Conservation (phyloP, 345 rosid genomes). For the Acer negundo region DNA sequence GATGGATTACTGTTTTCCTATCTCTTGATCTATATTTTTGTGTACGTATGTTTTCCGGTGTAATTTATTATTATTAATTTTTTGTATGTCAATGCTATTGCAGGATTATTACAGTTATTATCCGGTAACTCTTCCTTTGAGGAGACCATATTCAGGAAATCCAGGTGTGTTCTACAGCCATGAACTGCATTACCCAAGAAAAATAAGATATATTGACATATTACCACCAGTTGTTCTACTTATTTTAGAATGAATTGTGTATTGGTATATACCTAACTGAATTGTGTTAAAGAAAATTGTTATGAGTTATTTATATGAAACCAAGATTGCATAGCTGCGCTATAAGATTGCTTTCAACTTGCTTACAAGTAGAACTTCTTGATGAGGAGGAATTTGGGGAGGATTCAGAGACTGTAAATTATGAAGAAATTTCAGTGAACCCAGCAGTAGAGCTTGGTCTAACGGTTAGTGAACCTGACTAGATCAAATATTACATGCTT, state of each 20-base stretch:
- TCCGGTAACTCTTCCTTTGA: slow-evolving; percentile 75
- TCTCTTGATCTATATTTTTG: background rate
- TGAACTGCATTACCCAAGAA: slow-evolving; percentile 6
- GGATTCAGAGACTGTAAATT: slow-evolving; percentile 24
- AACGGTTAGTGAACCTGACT: slow-evolving; percentile 44
- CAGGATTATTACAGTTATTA: slow-evolving; percentile 84
- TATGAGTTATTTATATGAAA: slow-evolving; percentile 3
- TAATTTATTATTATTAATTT: background rate
- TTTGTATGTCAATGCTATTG: slow-evolving; percentile 14
- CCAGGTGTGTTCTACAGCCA: slow-evolving; percentile 55
- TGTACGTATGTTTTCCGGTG: background rate
- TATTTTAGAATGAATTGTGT: background rate
- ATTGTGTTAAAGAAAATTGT: background rate
- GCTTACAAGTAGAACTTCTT: slow-evolving; percentile 56
- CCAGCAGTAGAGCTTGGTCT: slow-evolving; percentile 58
- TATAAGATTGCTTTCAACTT: slow-evolving; percentile 5
- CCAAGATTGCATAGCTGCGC: background rate
- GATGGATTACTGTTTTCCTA: slow-evolving; percentile 6
- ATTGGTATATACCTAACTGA: background rate
- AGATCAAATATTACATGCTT: slow-evolving; percentile 13
- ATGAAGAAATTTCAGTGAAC: slow-evolving; percentile 50
- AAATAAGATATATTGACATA: slow-evolving; percentile 4
- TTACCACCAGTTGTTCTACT: background rate
- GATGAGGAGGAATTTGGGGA: slow-evolving; percentile 74
- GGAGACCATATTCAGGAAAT: slow-evolving; percentile 79